These are phyloP conservation scores for Aegilops bicornis DNA, from an alignment of 176 grass and related monocot genomes.

Conservation along the genomic window DNA sequence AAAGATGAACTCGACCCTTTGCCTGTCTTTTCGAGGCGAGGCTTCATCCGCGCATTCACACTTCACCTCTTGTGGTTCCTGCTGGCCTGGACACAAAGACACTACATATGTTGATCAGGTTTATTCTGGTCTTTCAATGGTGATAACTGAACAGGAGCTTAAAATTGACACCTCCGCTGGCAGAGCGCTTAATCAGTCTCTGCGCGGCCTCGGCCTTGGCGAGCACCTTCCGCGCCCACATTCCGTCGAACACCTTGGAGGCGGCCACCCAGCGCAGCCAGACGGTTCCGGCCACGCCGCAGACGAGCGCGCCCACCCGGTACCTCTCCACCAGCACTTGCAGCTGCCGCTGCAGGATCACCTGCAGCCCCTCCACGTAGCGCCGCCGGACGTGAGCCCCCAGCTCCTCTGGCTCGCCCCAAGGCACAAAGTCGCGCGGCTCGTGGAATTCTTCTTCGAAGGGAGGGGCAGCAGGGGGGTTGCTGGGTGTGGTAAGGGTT, in stretches of 20 bases:
- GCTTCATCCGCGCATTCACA: slow-evolving; percentile 17
- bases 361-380: slow-evolving; percentile 65
- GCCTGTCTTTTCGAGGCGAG: slow-evolving; percentile 3
- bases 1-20: slow-evolving; percentile 35
- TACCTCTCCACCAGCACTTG: slow-evolving; percentile 65
- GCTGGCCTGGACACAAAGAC: not conserved
- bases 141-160: not conserved
- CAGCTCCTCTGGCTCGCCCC: not conserved
- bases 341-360: slow-evolving; percentile 61
- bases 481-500: accelerated
- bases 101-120: not conserved
- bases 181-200: not conserved
- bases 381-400: slow-evolving; percentile 28
- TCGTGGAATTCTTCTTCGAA: slow-evolving; percentile 27
- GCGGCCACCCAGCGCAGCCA: slow-evolving; percentile 46
- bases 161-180: not conserved
- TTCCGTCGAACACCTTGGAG: slow-evolving; percentile 59
- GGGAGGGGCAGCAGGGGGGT: not conserved
- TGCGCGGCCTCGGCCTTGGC: not conserved
- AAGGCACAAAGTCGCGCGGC: slow-evolving; percentile 36
- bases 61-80: not conserved
- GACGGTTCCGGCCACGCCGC: slow-evolving; percentile 37
- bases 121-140: not conserved
- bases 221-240: slow-evolving; percentile 39
- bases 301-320: slow-evolving; percentile 51